Conservation (phyloP, 78 protist species). For the Acrasis kona region DNA sequence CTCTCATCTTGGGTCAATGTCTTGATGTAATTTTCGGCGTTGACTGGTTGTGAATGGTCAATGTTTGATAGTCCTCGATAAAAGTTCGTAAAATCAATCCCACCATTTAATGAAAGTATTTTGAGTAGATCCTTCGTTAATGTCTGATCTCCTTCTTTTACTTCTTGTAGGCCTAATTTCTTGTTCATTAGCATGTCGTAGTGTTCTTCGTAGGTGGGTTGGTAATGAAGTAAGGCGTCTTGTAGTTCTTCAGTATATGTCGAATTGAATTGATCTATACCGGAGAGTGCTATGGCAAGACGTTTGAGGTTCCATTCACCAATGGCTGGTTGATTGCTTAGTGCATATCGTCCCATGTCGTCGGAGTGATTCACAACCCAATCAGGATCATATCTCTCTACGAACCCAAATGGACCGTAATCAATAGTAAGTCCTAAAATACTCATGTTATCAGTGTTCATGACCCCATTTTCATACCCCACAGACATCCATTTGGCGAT, state of each 20-base stretch:
- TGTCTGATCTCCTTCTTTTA: neutral
- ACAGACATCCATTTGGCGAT: conserved; percentile 61
- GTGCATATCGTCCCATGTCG: conserved; percentile 31
- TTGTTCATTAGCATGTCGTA: neutral
- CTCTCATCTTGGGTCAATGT: no score
- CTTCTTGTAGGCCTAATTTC: neutral
- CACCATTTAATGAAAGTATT: no score
- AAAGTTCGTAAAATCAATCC: neutral
- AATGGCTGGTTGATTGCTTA: conserved; percentile 14
- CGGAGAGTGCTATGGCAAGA: neutral
- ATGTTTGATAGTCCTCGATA: neutral
- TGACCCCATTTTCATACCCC: conserved; percentile 62
- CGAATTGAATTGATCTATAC: neutral
- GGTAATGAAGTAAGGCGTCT: neutral
- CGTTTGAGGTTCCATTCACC: conserved; percentile 26
- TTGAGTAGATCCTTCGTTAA: neutral
- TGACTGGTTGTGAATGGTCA: neutral
- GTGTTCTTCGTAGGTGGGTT: neutral
- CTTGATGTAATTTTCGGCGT: no score
- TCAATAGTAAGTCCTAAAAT: conserved; percentile 64
- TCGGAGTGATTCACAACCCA: conserved; percentile 23
- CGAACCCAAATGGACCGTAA: conserved; percentile 80
- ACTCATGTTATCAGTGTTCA: conserved; percentile 75
- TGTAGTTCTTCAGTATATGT: conserved; percentile 3
- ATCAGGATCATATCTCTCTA: conserved; percentile 13